Evolutionary conservation across 306 rosid species (phyloP).

Genomic region (Astragalus membranaceus): DNA sequence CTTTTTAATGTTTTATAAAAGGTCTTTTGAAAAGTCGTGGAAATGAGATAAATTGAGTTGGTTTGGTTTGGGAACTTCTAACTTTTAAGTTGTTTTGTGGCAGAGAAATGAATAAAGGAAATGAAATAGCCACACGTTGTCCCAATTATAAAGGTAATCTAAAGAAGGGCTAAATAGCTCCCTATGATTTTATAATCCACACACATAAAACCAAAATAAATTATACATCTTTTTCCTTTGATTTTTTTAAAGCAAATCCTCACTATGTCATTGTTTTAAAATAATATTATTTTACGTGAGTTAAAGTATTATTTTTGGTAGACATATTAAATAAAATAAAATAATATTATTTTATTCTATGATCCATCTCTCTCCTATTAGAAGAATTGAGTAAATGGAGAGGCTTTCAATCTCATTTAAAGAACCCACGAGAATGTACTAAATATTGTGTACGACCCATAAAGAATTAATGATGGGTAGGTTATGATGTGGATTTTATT

Average conservation of each 20-base stretch:
- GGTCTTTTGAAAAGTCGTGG: conserved; percentile 27
- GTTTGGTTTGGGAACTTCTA: conserved; percentile 13
- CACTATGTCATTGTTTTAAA: neutral
- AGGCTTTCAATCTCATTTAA: too few species aligned
- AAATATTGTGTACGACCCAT: too few species aligned
- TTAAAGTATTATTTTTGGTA: too few species aligned
- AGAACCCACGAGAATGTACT: too few species aligned
- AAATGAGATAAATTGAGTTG: neutral
- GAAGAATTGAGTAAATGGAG: too few species aligned
- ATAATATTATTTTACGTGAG: too few species aligned
- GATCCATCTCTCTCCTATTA: too few species aligned
- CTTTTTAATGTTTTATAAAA: too few species aligned
- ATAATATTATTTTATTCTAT: too few species aligned
- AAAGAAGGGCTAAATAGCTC: neutral
- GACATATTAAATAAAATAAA: too few species aligned
- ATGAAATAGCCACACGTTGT: neutral
- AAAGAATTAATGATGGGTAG: too few species aligned
- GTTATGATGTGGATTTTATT: too few species aligned
- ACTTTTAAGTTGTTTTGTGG: neutral
- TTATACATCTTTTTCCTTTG: neutral
- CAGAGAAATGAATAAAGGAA: neutral
- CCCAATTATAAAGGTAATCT: neutral
- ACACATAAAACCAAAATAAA: neutral
- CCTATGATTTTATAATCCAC: neutral
- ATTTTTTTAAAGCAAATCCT: neutral